Conservation (phyloP, 1,284 basidiomycete species). For the Anthracocystis walkeri region DNA sequence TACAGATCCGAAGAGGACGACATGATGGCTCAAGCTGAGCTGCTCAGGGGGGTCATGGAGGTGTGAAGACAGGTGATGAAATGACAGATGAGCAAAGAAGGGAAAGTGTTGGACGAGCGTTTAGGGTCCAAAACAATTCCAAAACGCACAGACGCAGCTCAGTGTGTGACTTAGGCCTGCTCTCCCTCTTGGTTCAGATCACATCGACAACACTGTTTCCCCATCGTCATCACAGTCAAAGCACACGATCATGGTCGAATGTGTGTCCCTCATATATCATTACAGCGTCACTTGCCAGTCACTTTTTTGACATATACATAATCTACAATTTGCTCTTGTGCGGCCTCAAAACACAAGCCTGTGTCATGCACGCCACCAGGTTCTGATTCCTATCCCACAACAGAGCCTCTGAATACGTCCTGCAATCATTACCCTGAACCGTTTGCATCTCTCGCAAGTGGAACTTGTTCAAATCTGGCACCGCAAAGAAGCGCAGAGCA, state of each 20-base stretch:
- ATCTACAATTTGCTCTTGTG: constrained; percentile 16
- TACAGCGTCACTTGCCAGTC: too few relatives aligned
- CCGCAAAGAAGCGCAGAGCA: constrained; percentile 58
- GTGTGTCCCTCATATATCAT: too few relatives aligned
- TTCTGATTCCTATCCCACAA: constrained; percentile 43
- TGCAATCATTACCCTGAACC: constrained; percentile 41
- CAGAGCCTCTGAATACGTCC: constrained; percentile 51
- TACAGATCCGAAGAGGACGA: constrained; percentile 25
- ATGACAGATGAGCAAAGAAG: not conserved
- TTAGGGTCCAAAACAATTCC: constrained; percentile 23
- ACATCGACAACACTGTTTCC: too few relatives aligned
- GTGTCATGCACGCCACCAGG: constrained; percentile 49
- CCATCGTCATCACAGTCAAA: too few relatives aligned
- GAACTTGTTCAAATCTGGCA: constrained; percentile 51
- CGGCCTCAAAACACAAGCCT: constrained; percentile 50
- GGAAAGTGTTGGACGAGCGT: constrained; percentile 1
- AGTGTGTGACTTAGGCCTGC: too few relatives aligned
- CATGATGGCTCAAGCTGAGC: constrained; percentile 8
- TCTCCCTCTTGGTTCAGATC: too few relatives aligned
- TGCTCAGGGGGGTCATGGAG: not conserved
- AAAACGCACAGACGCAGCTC: not conserved
- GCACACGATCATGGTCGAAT: too few relatives aligned
- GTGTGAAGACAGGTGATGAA: not conserved
- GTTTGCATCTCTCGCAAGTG: constrained; percentile 58
- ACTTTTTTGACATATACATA: not conserved